These are phyloP conservation scores for Exobasidium rhododendri DNA, from an alignment of 1,284 basidiomycete genomes.

Conservation along the genomic window DNA sequence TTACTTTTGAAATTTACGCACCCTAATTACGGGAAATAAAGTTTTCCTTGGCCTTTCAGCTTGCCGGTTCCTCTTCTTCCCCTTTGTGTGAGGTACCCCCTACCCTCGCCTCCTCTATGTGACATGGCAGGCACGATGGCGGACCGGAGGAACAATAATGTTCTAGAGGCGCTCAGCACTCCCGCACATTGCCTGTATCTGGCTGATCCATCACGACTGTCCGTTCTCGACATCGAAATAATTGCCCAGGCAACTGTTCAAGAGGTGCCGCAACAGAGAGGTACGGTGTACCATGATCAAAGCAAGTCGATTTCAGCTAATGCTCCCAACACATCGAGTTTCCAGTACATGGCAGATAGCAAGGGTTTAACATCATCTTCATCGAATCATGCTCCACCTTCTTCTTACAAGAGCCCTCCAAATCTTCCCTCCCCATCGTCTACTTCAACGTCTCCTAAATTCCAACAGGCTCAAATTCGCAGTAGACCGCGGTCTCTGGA, in stretches of 20 bases:
- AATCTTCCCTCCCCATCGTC: neutral
- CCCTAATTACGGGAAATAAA: no score
- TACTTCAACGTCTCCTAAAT: neutral
- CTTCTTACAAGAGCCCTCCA: neutral
- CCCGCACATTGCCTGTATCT: neutral
- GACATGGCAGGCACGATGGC: neutral
- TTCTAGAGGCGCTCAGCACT: neutral
- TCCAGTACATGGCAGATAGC: neutral
- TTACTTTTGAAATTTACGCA: no score
- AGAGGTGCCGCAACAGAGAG: neutral
- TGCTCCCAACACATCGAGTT: neutral
- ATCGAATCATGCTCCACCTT: neutral
- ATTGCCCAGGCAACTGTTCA: neutral
- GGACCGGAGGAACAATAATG: neutral
- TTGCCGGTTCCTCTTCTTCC: no score
- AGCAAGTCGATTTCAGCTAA: neutral
- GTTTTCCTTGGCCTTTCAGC: no score
- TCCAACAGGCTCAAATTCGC: neutral
- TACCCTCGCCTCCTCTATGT: neutral
- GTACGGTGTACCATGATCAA: neutral
- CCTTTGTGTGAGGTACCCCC: no score
- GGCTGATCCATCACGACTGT: slow-evolving; percentile 6
- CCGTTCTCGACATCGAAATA: slow-evolving; percentile 3
- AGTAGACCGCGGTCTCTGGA: slow-evolving; percentile 4
- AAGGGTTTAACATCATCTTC: neutral